phyloP scores from a whole-genome alignment of 768 basidiomycete species.

The Hemileccinum rubropunctum region DNA sequence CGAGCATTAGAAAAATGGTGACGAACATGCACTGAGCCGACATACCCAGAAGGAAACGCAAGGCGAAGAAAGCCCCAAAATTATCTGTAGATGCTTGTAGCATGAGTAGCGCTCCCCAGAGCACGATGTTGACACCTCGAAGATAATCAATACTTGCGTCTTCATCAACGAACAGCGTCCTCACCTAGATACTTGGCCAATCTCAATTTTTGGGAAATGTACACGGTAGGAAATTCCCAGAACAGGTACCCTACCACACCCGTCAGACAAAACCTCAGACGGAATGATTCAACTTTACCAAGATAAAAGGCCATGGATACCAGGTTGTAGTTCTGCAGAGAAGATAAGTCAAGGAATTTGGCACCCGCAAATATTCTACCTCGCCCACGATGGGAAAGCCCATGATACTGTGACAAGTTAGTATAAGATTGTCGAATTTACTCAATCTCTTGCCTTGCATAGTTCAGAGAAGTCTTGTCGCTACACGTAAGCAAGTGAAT shows the following conservation, averaged over 20 bases:
- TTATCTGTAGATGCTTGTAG: slow-evolving; percentile 54
- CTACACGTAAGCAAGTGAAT: slow-evolving; percentile 29
- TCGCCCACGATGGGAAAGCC: slow-evolving; percentile 62
- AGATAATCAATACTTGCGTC: background rate
- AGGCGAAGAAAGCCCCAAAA: slow-evolving; percentile 60
- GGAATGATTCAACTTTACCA: slow-evolving; percentile 32
- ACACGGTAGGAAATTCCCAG: slow-evolving; percentile 66
- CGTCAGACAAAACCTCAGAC: slow-evolving; percentile 1
- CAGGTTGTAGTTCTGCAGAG: slow-evolving; percentile 55
- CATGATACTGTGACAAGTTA: slow-evolving; percentile 48
- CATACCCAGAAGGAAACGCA: slow-evolving; percentile 58
- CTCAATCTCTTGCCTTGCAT: slow-evolving; percentile 49
- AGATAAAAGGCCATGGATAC: slow-evolving; percentile 64
- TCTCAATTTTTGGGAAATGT: slow-evolving; percentile 58
- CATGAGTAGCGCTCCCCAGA: slow-evolving; percentile 62
- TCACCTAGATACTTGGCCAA: slow-evolving; percentile 62
- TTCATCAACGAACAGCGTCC: slow-evolving; percentile 1
- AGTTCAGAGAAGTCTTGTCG: slow-evolving; percentile 69
- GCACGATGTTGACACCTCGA: slow-evolving; percentile 51
- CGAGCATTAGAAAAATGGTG: background rate
- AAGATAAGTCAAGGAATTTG: slow-evolving; percentile 2
- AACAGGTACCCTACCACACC: slow-evolving; percentile 45
- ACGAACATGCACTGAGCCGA: background rate
- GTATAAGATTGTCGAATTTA: background rate
- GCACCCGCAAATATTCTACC: slow-evolving; percentile 31